These are phyloP conservation scores for Endocladia muricata DNA, from an alignment of 31 red algal genomes.

Conservation along the genomic window DNA sequence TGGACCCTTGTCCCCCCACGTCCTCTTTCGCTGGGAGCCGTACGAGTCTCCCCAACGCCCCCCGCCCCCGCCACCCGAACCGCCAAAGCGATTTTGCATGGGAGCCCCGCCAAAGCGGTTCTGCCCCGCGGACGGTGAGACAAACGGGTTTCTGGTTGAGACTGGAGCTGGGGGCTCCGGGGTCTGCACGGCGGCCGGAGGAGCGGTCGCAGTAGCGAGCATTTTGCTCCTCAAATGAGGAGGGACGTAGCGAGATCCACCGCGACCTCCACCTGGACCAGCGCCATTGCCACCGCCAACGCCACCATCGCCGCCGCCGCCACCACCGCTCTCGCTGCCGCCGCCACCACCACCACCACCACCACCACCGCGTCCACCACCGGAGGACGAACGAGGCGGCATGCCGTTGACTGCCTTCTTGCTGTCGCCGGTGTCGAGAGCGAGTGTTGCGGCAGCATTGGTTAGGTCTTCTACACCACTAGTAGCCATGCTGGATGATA, in stretches of 20 bases:
- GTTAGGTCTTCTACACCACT: constrained; percentile 14
- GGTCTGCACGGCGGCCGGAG: not conserved
- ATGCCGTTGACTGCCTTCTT: not conserved
- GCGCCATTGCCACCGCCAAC: no score
- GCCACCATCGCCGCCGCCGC: no score
- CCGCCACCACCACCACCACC: no score
- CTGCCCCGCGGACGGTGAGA: not conserved
- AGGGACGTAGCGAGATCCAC: constrained; percentile 64
- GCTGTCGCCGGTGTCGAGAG: constrained; percentile 21
- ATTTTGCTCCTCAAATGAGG: constrained; percentile 60
- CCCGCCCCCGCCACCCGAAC: not conserved
- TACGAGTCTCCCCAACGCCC: not conserved
- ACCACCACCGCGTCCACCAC: not conserved
- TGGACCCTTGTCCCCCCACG: constrained; percentile 9
- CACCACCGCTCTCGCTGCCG: no score
- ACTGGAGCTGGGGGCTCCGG: not conserved
- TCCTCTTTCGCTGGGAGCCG: not conserved
- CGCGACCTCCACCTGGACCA: not conserved
- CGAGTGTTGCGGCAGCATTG: constrained; percentile 6
- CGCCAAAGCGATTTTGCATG: not conserved
- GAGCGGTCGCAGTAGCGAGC: constrained; percentile 25
- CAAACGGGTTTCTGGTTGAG: not conserved
- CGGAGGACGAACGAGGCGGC: not conserved
- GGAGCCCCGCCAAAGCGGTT: constrained; percentile 5
- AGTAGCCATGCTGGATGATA: constrained; percentile 1